Percentiles rank a stretch among this genome's conserved stretches.
phyloP scores from a whole-genome alignment of 768 basidiomycete genomes.

The Mrakia gelida region DNA sequence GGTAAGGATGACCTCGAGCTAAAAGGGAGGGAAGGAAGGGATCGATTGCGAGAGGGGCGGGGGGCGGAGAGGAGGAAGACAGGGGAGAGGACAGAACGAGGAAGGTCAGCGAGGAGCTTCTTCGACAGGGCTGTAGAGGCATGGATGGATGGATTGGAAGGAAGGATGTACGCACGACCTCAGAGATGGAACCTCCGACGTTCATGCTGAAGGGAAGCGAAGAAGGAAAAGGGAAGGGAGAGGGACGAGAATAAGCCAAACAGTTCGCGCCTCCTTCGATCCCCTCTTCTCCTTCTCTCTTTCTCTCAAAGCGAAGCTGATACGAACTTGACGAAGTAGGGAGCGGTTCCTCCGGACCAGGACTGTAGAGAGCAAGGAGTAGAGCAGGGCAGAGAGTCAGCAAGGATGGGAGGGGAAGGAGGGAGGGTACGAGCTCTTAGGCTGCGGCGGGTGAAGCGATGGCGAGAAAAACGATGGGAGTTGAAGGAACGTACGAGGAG shows the following conservation, averaged over 20 bases:
- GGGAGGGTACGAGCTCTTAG: not conserved
- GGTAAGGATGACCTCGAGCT: slow-evolving; percentile 31
- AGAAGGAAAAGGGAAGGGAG: not conserved
- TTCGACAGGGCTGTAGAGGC: not conserved
- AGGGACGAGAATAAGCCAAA: not conserved
- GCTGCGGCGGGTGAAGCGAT: not conserved
- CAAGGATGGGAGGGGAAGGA: not conserved
- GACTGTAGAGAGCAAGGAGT: not conserved
- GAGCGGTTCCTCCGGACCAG: slow-evolving; percentile 33
- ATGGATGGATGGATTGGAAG: not conserved
- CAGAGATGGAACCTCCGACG: slow-evolving; percentile 24
- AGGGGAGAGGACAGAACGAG: not conserved
- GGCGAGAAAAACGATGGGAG: slow-evolving; percentile 1
- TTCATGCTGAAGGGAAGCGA: slow-evolving; percentile 16
- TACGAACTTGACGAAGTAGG: slow-evolving; percentile 30
- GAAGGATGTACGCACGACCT: slow-evolving; percentile 16
- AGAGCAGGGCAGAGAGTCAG: slow-evolving; percentile 3
- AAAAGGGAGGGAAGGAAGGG: not conserved
- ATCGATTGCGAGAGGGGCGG: not conserved
- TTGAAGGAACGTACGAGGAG: slow-evolving; percentile 17
- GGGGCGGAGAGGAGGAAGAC: not conserved
- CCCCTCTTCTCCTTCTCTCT: too few species aligned
- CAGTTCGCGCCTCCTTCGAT: not conserved
- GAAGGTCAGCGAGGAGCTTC: not conserved
- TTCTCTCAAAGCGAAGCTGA: not conserved